Percentiles rank a stretch among this genome's conserved stretches.
These are phyloP conservation scores for Mycena vulgaris DNA, from an alignment of 768 basidiomycete species.

Conservation along the genomic window DNA sequence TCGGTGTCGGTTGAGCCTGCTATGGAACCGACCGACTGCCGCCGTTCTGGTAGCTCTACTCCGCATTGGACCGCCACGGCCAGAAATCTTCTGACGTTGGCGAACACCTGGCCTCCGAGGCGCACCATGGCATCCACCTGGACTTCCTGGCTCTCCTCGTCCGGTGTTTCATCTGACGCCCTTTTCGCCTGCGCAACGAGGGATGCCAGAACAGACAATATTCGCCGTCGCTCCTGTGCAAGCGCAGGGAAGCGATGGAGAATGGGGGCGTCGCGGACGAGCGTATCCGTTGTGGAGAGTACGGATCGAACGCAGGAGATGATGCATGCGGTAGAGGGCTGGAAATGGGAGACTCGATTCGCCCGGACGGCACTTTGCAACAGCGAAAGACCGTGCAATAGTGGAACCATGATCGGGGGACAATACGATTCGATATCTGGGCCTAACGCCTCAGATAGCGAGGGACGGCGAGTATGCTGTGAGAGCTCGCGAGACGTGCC, in stretches of 20 bases:
- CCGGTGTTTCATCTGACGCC: constrained; percentile 67
- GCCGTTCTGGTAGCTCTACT: constrained; percentile 72
- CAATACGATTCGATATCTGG: constrained; percentile 75
- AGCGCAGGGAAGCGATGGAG: constrained; percentile 78
- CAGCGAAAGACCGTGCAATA: constrained; percentile 88
- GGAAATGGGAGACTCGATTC: constrained; percentile 87
- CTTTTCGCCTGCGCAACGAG: constrained; percentile 87
- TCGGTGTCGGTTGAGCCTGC: constrained; percentile 50
- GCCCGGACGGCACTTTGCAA: constrained; percentile 88
- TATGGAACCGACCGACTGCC: constrained; percentile 50
- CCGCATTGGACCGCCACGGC: constrained; percentile 83
- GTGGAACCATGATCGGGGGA: constrained; percentile 85
- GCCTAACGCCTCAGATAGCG: constrained; percentile 61
- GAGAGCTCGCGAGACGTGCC: constrained; percentile 57
- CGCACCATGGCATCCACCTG: constrained; percentile 87
- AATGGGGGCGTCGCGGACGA: constrained; percentile 84
- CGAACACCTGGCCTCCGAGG: constrained; percentile 85
- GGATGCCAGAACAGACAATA: constrained; percentile 84
- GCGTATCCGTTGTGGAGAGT: constrained; percentile 85
- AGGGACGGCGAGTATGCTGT: constrained; percentile 60
- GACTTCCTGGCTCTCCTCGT: constrained; percentile 61
- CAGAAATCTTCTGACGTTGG: constrained; percentile 85
- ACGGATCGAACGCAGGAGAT: constrained; percentile 94
- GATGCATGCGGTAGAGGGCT: constrained; percentile 94
- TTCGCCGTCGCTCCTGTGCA: constrained; percentile 83